Evolutionary conservation across 202 grass and related monocot genomes (phyloP), one percentile per base, ranked within the genome.

Genomic region (Hordeum pubiflorum): DNA sequence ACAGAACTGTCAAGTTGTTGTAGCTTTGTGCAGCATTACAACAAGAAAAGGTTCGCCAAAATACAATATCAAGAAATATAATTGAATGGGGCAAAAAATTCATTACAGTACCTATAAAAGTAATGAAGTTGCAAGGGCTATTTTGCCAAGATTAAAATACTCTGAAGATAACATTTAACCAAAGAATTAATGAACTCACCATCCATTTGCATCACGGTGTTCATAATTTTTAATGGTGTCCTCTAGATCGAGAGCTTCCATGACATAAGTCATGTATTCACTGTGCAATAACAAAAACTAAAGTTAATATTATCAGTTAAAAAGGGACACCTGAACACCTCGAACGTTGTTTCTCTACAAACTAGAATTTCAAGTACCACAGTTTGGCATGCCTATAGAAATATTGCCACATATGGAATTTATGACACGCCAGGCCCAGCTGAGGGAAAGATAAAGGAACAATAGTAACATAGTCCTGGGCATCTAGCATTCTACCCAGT

Each of bases 211-310:
- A 82, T 99, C 90, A 66, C 92, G 85, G 37, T 20, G 81, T 70
- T 95, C 96, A 85, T 91, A 91, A 84, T 99, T 99, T 84, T 99
- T 99, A 77, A 99, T 93, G 3, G 91, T 95, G 78, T 99, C 96
- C 85, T 99, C 96, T 80, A 99, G 87, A 74, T 99, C 76, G 26
- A 99, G 92, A 44, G 96, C 96, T 89, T 99, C 92, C 88, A 96
- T 89, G 50, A 96, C 92, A 87, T 86, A 99, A 74, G 86, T 91
- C 85, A 90, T 95, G 81, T 99, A 99, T 82, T 99, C 96, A 85
- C 96, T 99, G 88, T 77, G 87, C 20, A 84, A 72, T 82, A 73
- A 82, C 40, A 82, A 20, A 34, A 10, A 83, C 68, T 17, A 44
- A 22, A 74, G 43, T 82, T 44, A 68, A 83, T 44, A 78, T 71